A percentile compares a stretch with the other conserved stretches of the same genome.
phyloP scores from a whole-genome alignment of 257 asterid species.

The Lavandula angustifolia region DNA sequence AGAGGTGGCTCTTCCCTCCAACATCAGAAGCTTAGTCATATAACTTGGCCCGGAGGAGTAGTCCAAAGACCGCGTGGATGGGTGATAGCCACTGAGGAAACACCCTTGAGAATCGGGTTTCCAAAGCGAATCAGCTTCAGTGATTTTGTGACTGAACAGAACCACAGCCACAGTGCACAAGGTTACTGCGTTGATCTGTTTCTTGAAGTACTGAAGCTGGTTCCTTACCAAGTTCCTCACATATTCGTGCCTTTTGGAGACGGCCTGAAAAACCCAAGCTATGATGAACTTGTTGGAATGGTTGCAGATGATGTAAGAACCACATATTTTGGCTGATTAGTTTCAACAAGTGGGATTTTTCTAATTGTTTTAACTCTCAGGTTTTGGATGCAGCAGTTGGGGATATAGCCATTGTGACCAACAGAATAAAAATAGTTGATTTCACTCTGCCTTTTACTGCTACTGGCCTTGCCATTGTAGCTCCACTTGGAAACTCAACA shows the following conservation, averaged over 20 bases:
- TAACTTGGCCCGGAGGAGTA: conserved; percentile 40
- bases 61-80: conserved; percentile 38
- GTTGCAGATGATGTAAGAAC: conserved; percentile 35
- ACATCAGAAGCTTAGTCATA: conserved; percentile 20
- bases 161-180: conserved; percentile 16
- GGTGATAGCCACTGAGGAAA: conserved; percentile 30
- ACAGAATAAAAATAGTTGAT: conserved; percentile 55
- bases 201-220: conserved; percentile 25
- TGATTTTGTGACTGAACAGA: conserved; percentile 30
- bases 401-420: conserved; percentile 65
- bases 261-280: conserved; percentile 36
- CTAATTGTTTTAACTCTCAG: conserved; percentile 33
- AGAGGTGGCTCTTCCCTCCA: neutral
- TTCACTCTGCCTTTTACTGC: conserved; percentile 67
- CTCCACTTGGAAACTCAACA: conserved; percentile 46
- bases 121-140: conserved; percentile 36
- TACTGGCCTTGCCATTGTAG: conserved; percentile 65
- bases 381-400: conserved; percentile 65
- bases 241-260: conserved; percentile 35
- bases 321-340: neutral
- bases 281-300: conserved; percentile 38
- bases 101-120: conserved; percentile 33
- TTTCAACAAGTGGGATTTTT: conserved; percentile 4
- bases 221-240: conserved; percentile 37
- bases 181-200: conserved; percentile 39